A percentile compares a stretch with the other conserved stretches of the same genome.
These are phyloP conservation scores for Rhizophagus clarus DNA, from an alignment of 192 early-diverging fungal species.

Conservation along the genomic window DNA sequence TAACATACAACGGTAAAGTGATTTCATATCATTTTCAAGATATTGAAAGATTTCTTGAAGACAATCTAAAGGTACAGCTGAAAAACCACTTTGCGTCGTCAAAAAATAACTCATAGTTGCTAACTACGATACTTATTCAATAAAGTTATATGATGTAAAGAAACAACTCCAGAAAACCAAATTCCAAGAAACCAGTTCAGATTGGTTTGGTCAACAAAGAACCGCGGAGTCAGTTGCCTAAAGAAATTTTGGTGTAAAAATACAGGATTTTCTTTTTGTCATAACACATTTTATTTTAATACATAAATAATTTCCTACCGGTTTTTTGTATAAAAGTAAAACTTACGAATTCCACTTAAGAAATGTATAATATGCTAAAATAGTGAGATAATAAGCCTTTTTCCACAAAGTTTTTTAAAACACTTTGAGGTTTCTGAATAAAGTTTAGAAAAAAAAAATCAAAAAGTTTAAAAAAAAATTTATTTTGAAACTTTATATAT, in stretches of 20 bases:
- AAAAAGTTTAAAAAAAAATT: background rate
- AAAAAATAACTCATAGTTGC: background rate
- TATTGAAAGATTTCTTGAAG: background rate
- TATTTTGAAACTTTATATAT: background rate
- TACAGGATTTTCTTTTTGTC: background rate
- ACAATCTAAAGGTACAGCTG: background rate
- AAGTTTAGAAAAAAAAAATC: too few relatives aligned
- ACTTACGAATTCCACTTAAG: background rate
- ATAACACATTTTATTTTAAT: background rate
- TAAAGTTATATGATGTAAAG: background rate
- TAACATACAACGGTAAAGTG: background rate
- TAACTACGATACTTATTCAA: background rate
- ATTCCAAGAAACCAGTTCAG: background rate
- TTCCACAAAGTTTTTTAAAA: background rate
- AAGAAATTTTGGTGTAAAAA: background rate
- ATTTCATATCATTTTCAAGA: constrained; percentile 5
- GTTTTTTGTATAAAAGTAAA: background rate
- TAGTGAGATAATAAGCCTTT: background rate
- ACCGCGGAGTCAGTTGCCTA: background rate
- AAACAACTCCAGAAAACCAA: background rate
- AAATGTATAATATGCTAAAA: background rate
- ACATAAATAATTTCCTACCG: background rate
- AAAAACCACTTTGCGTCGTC: background rate
- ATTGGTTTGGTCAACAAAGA: background rate
- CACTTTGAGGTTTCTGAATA: background rate